A percentile compares a stretch with the other conserved stretches of the same genome.
phyloP scores from a whole-genome alignment of 129 eudicot species.

The Calendula officinalis region DNA sequence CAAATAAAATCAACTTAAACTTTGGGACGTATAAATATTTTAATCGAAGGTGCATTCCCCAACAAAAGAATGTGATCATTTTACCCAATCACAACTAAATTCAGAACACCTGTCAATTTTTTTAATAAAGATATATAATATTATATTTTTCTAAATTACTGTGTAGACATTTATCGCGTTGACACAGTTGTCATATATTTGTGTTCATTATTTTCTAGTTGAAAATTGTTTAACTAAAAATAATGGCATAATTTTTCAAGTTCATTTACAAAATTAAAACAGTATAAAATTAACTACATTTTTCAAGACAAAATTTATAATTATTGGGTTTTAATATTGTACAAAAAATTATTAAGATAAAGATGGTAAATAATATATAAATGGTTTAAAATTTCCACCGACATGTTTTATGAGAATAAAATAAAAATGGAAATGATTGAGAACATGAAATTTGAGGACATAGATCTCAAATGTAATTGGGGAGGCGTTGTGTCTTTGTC shows the following conservation, averaged over 20 bases:
- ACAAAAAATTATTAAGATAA: too few relatives aligned
- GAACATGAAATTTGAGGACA: slow-evolving; percentile 35
- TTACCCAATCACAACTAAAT: not conserved
- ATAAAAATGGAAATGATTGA: slow-evolving; percentile 30
- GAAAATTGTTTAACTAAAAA: not conserved
- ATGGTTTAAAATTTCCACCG: slow-evolving; percentile 24
- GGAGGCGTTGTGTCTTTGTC: slow-evolving; percentile 12
- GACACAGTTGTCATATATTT: not conserved
- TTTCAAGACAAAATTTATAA: too few relatives aligned
- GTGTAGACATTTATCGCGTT: not conserved
- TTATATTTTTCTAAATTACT: too few relatives aligned
- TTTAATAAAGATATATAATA: too few relatives aligned
- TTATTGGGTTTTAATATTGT: too few relatives aligned
- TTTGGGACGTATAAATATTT: not conserved
- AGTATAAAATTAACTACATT: too few relatives aligned
- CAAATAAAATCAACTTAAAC: not conserved
- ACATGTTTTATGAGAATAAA: slow-evolving; percentile 22
- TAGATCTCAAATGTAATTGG: slow-evolving; percentile 32
- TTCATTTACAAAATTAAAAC: too few relatives aligned
- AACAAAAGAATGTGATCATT: not conserved
- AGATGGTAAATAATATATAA: not conserved
- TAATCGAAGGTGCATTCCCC: not conserved
- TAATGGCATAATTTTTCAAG: too few relatives aligned
- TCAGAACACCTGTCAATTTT: not conserved
- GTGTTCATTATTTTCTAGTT: not conserved